Conservation (phyloP, 139 green algal genomes). For the Closterium sp. region DNA sequence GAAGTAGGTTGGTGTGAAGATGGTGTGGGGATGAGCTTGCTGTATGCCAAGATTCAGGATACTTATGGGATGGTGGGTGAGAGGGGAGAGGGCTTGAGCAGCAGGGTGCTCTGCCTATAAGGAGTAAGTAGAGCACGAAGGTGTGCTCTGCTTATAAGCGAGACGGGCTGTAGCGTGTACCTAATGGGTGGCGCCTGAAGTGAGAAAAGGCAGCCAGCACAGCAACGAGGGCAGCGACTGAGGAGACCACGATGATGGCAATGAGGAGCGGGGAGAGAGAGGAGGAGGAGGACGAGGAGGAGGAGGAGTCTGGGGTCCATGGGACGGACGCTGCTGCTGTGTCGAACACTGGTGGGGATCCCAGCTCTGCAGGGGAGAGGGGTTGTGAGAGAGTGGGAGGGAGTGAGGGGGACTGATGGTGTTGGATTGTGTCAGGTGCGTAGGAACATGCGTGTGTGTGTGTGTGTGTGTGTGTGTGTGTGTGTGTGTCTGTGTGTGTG, state of each 20-base stretch:
- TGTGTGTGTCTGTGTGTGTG: not conserved
- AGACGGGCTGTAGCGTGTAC: not conserved
- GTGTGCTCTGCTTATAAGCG: too few species aligned
- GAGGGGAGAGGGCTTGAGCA: too few species aligned
- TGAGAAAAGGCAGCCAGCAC: not conserved
- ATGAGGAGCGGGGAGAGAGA: not conserved
- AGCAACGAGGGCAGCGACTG: not conserved
- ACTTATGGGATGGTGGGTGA: too few species aligned
- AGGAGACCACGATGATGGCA: not conserved
- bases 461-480: not conserved
- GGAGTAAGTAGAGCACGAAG: too few species aligned
- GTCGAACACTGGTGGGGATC: not conserved
- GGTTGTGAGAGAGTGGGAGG: not conserved
- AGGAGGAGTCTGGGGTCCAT: not conserved
- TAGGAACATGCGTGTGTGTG: not conserved
- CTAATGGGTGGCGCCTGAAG: not conserved
- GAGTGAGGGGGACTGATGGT: not conserved
- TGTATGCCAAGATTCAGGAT: too few species aligned
- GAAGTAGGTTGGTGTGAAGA: too few species aligned
- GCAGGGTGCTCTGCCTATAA: too few species aligned
- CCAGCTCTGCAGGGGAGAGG: not conserved
- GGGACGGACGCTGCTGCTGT: not conserved
- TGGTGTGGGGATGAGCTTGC: too few species aligned
- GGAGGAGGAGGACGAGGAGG: not conserved
- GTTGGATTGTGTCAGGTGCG: not conserved